Base-by-base conservation (phyloP, 139 green algal species). In the Pleodorina starrii region DNA sequence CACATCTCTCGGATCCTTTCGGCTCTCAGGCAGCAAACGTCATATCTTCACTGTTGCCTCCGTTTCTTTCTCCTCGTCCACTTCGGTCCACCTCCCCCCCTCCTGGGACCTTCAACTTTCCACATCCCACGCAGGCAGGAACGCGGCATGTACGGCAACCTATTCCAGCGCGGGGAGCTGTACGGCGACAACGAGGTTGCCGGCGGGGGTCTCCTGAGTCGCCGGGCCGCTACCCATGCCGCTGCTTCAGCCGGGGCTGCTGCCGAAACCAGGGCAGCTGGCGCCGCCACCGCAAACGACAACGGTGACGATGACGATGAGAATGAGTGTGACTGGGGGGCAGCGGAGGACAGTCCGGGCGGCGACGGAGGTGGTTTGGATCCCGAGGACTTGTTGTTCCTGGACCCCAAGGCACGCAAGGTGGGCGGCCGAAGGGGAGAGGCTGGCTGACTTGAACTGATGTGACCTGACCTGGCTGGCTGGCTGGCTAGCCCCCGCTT, bases 51-150 rank as follows among this genome's bases (percentile, higher is more conserved):
- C n/a, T n/a, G n/a, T n/a, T n/a, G n/a, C n/a, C n/a, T n/a, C n/a
- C n/a, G n/a, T n/a, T n/a, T n/a, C n/a, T n/a, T n/a, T n/a, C n/a
- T n/a, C n/a, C n/a, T n/a, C n/a, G n/a, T n/a, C n/a, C n/a, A n/a
- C n/a, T n/a, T n/a, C n/a, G n/a, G n/a, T n/a, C n/a, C n/a, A n/a
- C n/a, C n/a, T n/a, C n/a, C n/a, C n/a, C n/a, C n/a, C n/a, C n/a
- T n/a, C n/a, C n/a, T n/a, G n/a, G n/a, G n/a, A n/a, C n/a, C n/a
- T n/a, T n/a, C n/a, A n/a, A n/a, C n/a, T n/a, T n/a, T n/a, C n/a
- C n/a, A n/a, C n/a, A n/a, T n/a, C n/a, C 69, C 35, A 9, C 69
- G 19, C 85, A 90, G 85, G 44, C 83, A 90, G 36, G 85, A 90
- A n/a, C 54, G 54, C 0, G 74, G 36, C 40, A 44, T 90, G 54